A percentile compares a stretch with the other conserved stretches of the same genome.
These are phyloP conservation scores for Hyaloscypha bicolor DNA, from an alignment of 495 filamentous ascomycete genomes.

Conservation along the genomic window DNA sequence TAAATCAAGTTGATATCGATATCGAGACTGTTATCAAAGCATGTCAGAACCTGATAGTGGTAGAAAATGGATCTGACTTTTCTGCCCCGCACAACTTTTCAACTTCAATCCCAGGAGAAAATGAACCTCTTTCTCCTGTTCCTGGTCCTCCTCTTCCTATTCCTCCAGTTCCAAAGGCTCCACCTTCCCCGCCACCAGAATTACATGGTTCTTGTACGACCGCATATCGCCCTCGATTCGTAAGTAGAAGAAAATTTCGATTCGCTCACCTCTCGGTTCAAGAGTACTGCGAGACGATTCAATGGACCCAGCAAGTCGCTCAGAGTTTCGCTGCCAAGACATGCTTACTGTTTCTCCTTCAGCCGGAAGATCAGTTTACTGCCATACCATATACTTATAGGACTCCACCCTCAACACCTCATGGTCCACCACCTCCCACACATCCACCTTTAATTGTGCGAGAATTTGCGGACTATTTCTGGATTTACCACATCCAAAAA, in stretches of 20 bases:
- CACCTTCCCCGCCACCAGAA: too few species aligned
- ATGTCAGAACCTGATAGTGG: not conserved
- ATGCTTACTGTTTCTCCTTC: not conserved
- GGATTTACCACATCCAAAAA: not conserved
- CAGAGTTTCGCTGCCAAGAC: not conserved
- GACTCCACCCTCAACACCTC: too few species aligned
- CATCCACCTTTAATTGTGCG: not conserved
- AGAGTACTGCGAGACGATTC: not conserved
- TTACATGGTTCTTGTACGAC: too few species aligned
- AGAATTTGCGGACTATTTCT: not conserved
- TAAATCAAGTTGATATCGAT: not conserved
- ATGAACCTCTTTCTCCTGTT: too few species aligned
- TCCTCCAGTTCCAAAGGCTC: too few species aligned
- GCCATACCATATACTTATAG: not conserved
- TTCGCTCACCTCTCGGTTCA: not conserved
- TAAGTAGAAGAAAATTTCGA: too few species aligned
- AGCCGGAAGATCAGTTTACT: not conserved
- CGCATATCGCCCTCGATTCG: too few species aligned
- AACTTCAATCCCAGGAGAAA: too few species aligned
- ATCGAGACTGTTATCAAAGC: not conserved
- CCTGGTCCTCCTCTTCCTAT: too few species aligned
- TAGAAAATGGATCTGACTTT: too few species aligned
- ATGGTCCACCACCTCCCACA: too few species aligned
- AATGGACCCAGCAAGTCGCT: not conserved
- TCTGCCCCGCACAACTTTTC: too few species aligned